Conservation (phyloP, 2,329 filamentous ascomycete species). For the Hypoxylon sp. region DNA sequence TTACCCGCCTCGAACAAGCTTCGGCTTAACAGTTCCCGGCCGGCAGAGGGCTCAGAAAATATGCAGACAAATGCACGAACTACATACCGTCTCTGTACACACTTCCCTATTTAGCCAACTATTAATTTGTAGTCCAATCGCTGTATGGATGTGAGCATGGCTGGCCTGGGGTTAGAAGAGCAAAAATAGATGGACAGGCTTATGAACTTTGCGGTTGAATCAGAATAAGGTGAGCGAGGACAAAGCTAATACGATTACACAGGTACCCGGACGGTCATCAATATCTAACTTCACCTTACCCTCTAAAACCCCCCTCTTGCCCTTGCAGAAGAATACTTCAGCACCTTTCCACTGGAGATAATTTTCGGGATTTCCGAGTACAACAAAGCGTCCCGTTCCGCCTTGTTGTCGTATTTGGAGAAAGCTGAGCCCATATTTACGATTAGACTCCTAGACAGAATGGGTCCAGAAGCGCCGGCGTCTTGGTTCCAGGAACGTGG, state of each 20-base stretch:
- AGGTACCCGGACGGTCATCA: constrained; percentile 9
- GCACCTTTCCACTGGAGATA: constrained; percentile 1
- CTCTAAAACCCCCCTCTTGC: neutral
- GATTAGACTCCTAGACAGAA: constrained; percentile 9
- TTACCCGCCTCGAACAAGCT: constrained; percentile 31
- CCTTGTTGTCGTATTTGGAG: constrained; percentile 15
- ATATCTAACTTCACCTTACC: constrained; percentile 4
- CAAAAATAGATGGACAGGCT: constrained; percentile 7
- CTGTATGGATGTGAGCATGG: constrained; percentile 12
- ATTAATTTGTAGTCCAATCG: constrained; percentile 24
- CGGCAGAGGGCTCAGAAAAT: constrained; percentile 13
- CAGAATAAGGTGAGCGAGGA: constrained; percentile 18
- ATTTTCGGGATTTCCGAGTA: constrained; percentile 23
- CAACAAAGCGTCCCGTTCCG: constrained; percentile 26
- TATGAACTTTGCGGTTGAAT: constrained; percentile 20
- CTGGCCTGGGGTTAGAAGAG: constrained; percentile 5
- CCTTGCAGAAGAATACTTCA: neutral
- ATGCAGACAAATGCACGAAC: constrained; percentile 15
- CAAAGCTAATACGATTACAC: constrained; percentile 6
- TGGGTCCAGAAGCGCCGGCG: constrained; percentile 40
- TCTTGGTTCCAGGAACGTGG: constrained; percentile 44
- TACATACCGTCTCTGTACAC: constrained; percentile 16
- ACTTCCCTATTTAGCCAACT: constrained; percentile 37
- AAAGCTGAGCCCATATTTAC: constrained; percentile 9
- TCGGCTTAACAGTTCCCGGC: constrained; percentile 37